A percentile compares a stretch with the other conserved stretches of the same genome.
phyloP scores from a whole-genome alignment of 805 yeast species.

The Saccharomyces mikatae region DNA sequence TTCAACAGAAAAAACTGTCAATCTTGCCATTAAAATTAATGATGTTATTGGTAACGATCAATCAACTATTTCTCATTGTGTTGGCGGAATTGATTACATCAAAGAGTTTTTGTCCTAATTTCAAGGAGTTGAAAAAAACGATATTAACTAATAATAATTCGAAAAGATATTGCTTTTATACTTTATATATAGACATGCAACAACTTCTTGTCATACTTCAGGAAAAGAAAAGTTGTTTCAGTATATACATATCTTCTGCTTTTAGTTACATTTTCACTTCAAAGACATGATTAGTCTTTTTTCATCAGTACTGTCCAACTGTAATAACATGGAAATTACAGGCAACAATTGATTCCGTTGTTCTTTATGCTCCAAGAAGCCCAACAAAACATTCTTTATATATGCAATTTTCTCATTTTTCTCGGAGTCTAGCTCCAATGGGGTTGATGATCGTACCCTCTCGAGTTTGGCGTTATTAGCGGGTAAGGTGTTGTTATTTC shows the following conservation, averaged over 20 bases:
- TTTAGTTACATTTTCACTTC: slow-evolving; percentile 11
- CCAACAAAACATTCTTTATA: slow-evolving; percentile 80
- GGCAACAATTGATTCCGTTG: slow-evolving; percentile 81
- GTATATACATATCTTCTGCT: neutral
- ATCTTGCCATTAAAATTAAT: slow-evolving; percentile 51
- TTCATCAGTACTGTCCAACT: slow-evolving; percentile 64
- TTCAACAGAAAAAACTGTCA: slow-evolving; percentile 52
- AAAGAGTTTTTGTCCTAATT: slow-evolving; percentile 17
- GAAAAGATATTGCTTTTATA: neutral
- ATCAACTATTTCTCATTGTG: slow-evolving; percentile 71
- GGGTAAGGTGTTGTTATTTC: neutral
- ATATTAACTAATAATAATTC: neutral
- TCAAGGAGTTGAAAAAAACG: neutral
- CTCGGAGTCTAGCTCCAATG: slow-evolving; percentile 15
- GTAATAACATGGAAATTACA: slow-evolving; percentile 68
- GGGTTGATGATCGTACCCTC: neutral
- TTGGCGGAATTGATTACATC: slow-evolving; percentile 53
- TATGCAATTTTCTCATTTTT: slow-evolving; percentile 55
- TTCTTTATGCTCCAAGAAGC: slow-evolving; percentile 87
- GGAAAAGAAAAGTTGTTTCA: neutral
- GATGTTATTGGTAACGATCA: slow-evolving; percentile 50
- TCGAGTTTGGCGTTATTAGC: neutral
- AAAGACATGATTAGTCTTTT: slow-evolving; percentile 54
- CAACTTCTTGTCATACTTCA: neutral
- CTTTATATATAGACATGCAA: neutral